Base-by-base conservation (phyloP, 768 basidiomycete species). In the Postia placenta region DNA sequence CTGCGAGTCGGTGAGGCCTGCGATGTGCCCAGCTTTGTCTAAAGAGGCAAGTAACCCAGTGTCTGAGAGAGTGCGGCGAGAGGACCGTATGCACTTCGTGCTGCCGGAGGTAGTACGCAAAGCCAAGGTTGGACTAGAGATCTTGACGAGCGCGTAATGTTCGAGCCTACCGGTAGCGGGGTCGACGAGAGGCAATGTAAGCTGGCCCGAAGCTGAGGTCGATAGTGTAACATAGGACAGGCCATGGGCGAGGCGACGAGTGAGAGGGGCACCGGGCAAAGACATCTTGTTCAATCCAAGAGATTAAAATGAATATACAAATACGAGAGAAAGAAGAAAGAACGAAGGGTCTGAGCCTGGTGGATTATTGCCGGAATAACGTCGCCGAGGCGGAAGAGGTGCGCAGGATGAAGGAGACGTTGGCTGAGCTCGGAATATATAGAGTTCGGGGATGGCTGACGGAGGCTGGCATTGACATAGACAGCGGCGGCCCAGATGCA, bases 181-280 rank as follows among this genome's bases (percentile, higher is more conserved):
- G 17, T 48, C 47, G 47, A 48, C 26, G 25, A 48, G 38, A 25
- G 47, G 47, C 12, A 48, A 6, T 2, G 47, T 48, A 11, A 48
- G 14, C 17, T 30, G 37, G 24, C 47, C 47, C 14, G 47, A 48
- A n/a, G 47, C 5, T 12, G 20, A 23, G 14, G 45, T 35, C 9
- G 45, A 45, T 4, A 45, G 11, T 28, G 36, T 30, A 22, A 45
- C 45, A 24, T 45, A 45, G 26, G 45, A 45, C 4, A 36, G 4
- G 20, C 45, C 36, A 24, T 36, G 27, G 19, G 30, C 45, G 33
- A 45, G 45, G 26, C 45, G 45, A 20, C 33, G 45, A 25, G 45
- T 45, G 14, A 35, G 45, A 25, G 45, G 33, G 14, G 20, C 45
- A 11, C n/a, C 36, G 3, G 30, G 22, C 3, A 19, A 22, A 22